Evolutionary conservation across 352 stramenopile species (phyloP).

Genomic region (Globisporangium heterothallicum): DNA sequence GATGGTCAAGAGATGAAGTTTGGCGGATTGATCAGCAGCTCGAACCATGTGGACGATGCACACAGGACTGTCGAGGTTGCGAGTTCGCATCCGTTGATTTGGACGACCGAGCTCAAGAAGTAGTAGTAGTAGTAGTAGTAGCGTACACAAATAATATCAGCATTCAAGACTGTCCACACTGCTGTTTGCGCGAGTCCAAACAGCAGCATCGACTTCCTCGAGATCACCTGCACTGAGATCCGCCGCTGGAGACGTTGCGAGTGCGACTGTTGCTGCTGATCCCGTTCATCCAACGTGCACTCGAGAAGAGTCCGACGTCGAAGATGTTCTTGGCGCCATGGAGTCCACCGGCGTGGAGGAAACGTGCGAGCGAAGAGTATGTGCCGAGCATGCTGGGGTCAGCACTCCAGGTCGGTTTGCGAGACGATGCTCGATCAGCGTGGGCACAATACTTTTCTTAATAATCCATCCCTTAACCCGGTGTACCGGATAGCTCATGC

Average conservation of each 20-base stretch:
- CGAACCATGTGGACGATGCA: constrained; percentile 61
- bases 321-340: constrained; percentile 87
- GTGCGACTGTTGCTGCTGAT: too few relatives aligned
- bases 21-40: constrained; percentile 80
- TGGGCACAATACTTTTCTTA: constrained; percentile 91
- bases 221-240: too few relatives aligned
- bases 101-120: constrained; percentile 81
- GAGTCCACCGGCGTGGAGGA: constrained; percentile 88
- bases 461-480: too few relatives aligned
- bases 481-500: background rate
- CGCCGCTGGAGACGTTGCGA: too few relatives aligned
- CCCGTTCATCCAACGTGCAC: constrained; percentile 73
- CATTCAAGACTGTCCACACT: too few relatives aligned
- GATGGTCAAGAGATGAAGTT: constrained; percentile 61
- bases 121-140: constrained; percentile 9
- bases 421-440: constrained; percentile 41
- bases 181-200: too few relatives aligned
- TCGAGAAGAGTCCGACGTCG: constrained; percentile 56
- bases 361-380: constrained; percentile 38
- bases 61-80: constrained; percentile 52
- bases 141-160: too few relatives aligned
- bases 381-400: constrained; percentile 63
- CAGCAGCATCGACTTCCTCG: too few relatives aligned
- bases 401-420: constrained; percentile 38
- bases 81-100: constrained; percentile 80